These are phyloP conservation scores for Dichotomopilus funicola DNA, from an alignment of 2,329 filamentous ascomycete genomes.

Conservation along the genomic window DNA sequence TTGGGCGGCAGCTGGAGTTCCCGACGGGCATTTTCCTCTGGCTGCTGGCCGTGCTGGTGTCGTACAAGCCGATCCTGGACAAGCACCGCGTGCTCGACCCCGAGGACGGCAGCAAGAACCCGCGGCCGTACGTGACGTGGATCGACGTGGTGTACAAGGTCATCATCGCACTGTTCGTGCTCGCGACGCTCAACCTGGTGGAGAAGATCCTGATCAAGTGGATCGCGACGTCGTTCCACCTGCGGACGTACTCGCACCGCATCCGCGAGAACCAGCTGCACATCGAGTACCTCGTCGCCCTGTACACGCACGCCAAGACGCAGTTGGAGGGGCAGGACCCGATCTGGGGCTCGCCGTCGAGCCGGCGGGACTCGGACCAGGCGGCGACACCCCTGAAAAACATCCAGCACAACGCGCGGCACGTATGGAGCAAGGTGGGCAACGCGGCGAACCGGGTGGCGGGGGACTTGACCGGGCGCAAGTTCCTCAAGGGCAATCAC, in stretches of 20 bases:
- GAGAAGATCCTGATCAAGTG: conserved; percentile 94
- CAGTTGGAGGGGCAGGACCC: conserved; percentile 51
- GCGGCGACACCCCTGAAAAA: conserved; percentile 67
- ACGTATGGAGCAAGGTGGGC: conserved; percentile 72
- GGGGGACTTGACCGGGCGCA: conserved; percentile 82
- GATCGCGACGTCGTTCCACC: conserved; percentile 88
- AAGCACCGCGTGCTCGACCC: conserved; percentile 36
- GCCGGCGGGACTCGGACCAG: conserved; percentile 43
- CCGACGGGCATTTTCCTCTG: conserved; percentile 85
- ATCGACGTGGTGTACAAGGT: conserved; percentile 77
- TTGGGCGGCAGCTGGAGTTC: conserved; percentile 78
- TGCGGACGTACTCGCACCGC: conserved; percentile 80
- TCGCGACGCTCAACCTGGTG: conserved; percentile 70
- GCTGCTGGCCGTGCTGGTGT: conserved; percentile 80
- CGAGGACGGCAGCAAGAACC: conserved; percentile 39
- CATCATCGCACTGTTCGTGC: conserved; percentile 76
- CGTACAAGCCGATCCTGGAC: conserved; percentile 73
- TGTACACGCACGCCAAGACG: conserved; percentile 69
- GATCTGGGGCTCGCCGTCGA: conserved; percentile 38
- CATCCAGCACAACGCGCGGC: conserved; percentile 67
- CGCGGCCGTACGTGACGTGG: conserved; percentile 51
- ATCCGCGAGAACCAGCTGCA: conserved; percentile 80
- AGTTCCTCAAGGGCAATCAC: conserved; percentile 60
- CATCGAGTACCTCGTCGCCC: conserved; percentile 53
- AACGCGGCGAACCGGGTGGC: conserved; percentile 80